Base-by-base conservation (phyloP, 305 asterid genomes). In the Fraxinus angustifolia region DNA sequence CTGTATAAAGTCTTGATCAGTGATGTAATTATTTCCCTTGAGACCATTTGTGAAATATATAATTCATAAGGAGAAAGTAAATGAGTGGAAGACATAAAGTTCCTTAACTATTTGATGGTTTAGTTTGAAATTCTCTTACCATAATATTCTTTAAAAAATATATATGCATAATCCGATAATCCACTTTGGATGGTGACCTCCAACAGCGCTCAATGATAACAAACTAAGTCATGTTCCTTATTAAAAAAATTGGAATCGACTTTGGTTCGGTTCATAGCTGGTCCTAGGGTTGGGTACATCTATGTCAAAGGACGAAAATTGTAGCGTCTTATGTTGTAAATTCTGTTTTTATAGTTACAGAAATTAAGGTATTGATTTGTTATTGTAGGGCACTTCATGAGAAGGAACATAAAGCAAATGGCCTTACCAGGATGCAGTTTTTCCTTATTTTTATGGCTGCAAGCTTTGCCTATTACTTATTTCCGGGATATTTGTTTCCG, bases 401-500 rank as follows among this genome's bases (percentile, higher is more conserved):
- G 78, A 95, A 80, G 86, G 99, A 95, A 60, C 8, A 85, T 2
- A 91, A 92, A 84, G 14, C 91, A 34, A 70, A 87, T 79, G 94
- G 97, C 70, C 81, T 92, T 90, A 90, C 97, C 3, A 88, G 99
- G 87, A 95, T 95, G 97, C 33, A 78, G 75, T 95, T 95, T 84
- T 95, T 95, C 88, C 98, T 95, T n/a, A 77, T 91, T 33, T 91
- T 88, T 83, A 81, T 92, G 91, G 88, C 82, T 19, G 92, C 88
- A 70, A 95, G 98, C 81, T 95, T 95, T 74, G 83, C 85, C 78
- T 93, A 95, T 85, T 95, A 93, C 87, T 23, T 91, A 48, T 88
- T 95, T 80, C 99, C 99, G 0, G 99, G 99, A 16, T 95, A 95
- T 84, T 92, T 95, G 14, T 92, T 95, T 76, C 98, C 87, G 79